Evolutionary conservation across 2,329 filamentous ascomycete species (phyloP).

Genomic region (Amauroascus niger): DNA sequence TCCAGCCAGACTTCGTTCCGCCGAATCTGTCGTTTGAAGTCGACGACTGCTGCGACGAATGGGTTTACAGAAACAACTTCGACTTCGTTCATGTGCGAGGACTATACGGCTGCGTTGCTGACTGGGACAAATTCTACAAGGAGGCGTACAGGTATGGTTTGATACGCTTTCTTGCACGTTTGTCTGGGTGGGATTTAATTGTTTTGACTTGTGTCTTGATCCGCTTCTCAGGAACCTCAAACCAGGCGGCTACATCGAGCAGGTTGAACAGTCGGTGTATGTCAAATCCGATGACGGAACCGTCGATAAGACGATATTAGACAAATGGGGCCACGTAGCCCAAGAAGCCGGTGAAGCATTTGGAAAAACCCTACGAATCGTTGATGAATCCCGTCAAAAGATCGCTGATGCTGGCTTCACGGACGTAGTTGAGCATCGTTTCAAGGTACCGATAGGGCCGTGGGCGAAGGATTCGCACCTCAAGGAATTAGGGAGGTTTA

Average conservation of each 20-base stretch:
- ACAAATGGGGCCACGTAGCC: conserved; percentile 17
- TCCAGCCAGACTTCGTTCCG: conserved; percentile 38
- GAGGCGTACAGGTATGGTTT: conserved; percentile 18
- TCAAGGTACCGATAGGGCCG: conserved; percentile 24
- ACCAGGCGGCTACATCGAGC: conserved; percentile 30
- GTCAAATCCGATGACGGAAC: conserved; percentile 21
- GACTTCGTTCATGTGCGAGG: conserved; percentile 48
- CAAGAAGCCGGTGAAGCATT: conserved; percentile 17
- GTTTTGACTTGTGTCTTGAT: not conserved
- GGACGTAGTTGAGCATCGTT: conserved; percentile 36
- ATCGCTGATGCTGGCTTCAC: conserved; percentile 36
- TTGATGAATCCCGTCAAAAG: conserved; percentile 21
- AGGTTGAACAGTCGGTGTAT: conserved; percentile 23
- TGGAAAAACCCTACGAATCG: conserved; percentile 23
- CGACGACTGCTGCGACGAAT: conserved; percentile 53
- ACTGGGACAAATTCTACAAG: conserved; percentile 38
- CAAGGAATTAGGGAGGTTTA: conserved; percentile 13
- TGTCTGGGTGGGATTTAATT: not conserved
- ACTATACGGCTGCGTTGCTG: conserved; percentile 43
- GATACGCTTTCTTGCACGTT: not conserved
- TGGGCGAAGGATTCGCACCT: conserved; percentile 15
- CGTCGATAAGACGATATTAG: conserved; percentile 19
- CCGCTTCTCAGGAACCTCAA: conserved; percentile 22
- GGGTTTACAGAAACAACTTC: conserved; percentile 46
- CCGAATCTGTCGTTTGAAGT: conserved; percentile 54